Evolutionary conservation across 176 grass and related monocot species (phyloP), one percentile per base, ranked within the genome.

Genomic region (Tillandsia leiboldiana): DNA sequence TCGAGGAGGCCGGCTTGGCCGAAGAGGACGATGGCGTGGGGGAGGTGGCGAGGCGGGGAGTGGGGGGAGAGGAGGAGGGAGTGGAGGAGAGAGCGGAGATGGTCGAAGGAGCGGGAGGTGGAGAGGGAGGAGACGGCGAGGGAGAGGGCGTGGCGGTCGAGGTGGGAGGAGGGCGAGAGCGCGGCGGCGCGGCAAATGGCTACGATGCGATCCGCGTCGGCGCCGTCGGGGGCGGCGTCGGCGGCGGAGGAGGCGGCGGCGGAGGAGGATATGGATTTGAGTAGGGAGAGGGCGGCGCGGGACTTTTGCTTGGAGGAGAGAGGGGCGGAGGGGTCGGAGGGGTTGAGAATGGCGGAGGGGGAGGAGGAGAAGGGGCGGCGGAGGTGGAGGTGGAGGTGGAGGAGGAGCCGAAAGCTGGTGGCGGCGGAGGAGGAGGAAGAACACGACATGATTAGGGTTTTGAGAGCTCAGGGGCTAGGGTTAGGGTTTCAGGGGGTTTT

Each of bases 151-250:
- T 74, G 6, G 53, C 86, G 88, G 49, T 96, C 88, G 66, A 89
- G 18, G 78, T 83, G 88, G 73, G 73, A 75, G 12, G 33, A 80
- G 13, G 85, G 88, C 20, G 70, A 73, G 63, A 91, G 92, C 7
- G 88, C 73, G 9, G 93, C 89, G 67, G 86, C 89, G 26, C 81
- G 89, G 82, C 81, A 92, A 66, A 92, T 96, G 72, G 84, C 79
- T 57, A 96, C 70, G 79, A 96, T 96, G 69, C 88, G 86, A 10
- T 84, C 73, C 6, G 86, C 83, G 33, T 68, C 26, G 56, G 63
- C 13, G 12, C 52, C 65, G 4, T 3, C 33, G 33, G 3, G 2
- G 15, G 81, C 80, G 28, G 82, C 81, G 85, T 85, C 79, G 66
- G 80, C 68, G 67, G 70, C 78, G 57, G 84, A 75, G 29, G 85